A percentile compares a stretch with the other conserved stretches of the same genome.
Evolutionary conservation across 2,329 filamentous ascomycete species (phyloP).

Genomic region (Pyrenophora tritici-repentis): DNA sequence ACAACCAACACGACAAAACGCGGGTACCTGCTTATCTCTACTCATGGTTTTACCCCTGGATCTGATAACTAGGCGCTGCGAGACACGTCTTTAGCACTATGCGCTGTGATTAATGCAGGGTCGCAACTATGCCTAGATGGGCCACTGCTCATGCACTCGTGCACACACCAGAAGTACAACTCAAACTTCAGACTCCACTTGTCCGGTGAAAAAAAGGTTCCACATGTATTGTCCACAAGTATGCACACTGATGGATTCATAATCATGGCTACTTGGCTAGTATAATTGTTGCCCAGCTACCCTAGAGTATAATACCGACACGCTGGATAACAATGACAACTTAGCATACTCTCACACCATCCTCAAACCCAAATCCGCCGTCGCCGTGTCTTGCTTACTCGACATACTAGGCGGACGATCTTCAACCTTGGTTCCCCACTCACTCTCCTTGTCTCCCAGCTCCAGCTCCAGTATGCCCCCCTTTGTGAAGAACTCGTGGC

Average conservation of each 20-base stretch:
- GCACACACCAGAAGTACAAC: no score
- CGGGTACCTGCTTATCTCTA: no score
- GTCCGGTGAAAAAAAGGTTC: no score
- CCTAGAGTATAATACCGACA: no score
- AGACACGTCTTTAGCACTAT: no score
- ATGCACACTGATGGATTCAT: no score
- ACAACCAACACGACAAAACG: no score
- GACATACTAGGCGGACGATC: slow-evolving; percentile 40
- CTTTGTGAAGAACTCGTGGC: slow-evolving; percentile 52
- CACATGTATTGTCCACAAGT: no score
- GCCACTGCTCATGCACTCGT: no score
- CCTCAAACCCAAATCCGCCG: not conserved
- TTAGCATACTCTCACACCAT: not conserved
- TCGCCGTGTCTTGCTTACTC: not conserved
- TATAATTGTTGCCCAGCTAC: not conserved
- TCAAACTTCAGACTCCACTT: no score
- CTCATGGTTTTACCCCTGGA: not conserved
- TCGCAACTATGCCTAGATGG: not conserved
- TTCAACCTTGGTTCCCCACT: slow-evolving; percentile 50
- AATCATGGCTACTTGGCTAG: no score
- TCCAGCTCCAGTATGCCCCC: slow-evolving; percentile 51
- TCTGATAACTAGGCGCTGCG: no score
- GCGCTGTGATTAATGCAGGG: not conserved
- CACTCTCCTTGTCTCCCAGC: slow-evolving; percentile 50
- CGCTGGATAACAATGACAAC: not conserved